Evolutionary conservation across 176 grass and related monocot genomes (phyloP).

Genomic region (Hyparrhenia diplandra): DNA sequence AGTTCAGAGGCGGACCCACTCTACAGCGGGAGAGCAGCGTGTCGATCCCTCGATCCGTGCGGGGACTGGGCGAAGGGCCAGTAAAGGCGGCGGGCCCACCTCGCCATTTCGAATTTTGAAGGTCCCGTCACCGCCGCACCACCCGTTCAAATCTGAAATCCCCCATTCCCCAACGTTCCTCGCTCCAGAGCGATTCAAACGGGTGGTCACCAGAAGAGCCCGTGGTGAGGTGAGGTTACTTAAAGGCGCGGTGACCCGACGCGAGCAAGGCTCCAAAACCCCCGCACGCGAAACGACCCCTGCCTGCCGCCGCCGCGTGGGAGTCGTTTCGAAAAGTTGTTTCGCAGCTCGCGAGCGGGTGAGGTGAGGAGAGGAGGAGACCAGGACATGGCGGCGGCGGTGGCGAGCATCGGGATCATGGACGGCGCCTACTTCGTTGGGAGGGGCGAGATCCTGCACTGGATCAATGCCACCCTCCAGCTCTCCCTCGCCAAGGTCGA

Average conservation of each 20-base stretch:
- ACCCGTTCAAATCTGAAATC: neutral
- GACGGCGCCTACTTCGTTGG: constrained; percentile 94
- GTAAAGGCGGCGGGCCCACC: constrained; percentile 2
- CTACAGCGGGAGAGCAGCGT: neutral
- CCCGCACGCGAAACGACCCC: neutral
- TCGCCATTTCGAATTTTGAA: constrained; percentile 4
- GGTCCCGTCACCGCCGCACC: constrained; percentile 7
- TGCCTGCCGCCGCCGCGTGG: neutral
- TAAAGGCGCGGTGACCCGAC: constrained; percentile 3
- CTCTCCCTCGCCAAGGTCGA: constrained; percentile 79
- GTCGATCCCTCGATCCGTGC: neutral
- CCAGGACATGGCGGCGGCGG: constrained; percentile 31
- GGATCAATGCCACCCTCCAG: constrained; percentile 91
- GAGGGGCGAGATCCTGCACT: constrained; percentile 82
- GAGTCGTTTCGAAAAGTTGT: constrained; percentile 44
- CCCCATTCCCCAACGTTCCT: neutral
- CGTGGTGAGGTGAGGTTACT: neutral
- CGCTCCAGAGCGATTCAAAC: constrained; percentile 5
- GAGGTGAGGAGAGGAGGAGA: neutral
- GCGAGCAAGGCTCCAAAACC: neutral
- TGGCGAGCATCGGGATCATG: constrained; percentile 81
- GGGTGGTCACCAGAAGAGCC: neutral
- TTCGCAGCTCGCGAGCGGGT: constrained; percentile 14
- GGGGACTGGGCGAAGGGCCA: neutral
- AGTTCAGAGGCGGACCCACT: neutral